Percentiles rank a stretch among this genome's conserved stretches.
These are phyloP conservation scores for Beauveria scarabaeidicola DNA, from an alignment of 2,329 filamentous ascomycete genomes.

Conservation along the genomic window DNA sequence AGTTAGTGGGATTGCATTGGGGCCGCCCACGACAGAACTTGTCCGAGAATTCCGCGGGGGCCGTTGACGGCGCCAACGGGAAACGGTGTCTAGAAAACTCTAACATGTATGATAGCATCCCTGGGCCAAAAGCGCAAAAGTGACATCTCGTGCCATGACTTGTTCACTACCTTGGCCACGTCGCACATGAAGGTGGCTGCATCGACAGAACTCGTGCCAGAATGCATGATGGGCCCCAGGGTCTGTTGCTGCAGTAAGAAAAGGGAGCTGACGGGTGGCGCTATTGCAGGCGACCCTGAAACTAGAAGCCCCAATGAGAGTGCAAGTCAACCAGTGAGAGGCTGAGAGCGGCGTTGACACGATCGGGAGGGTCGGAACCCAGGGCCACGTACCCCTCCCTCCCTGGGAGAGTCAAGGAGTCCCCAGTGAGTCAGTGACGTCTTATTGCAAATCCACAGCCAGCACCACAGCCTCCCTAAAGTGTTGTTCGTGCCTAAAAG, in stretches of 20 bases:
- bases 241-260: slow-evolving; percentile 1
- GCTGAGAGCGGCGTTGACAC: not conserved
- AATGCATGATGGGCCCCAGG: not conserved
- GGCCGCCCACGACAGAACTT: not conserved
- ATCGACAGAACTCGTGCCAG: not conserved
- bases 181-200: not conserved
- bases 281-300: slow-evolving; percentile 5
- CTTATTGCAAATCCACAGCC: no score
- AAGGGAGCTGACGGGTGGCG: not conserved
- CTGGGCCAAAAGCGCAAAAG: not conserved
- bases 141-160: not conserved
- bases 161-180: not conserved
- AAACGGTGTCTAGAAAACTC: not conserved
- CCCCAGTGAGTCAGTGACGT: no score
- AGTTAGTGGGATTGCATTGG: not conserved
- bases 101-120: not conserved
- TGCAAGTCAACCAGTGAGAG: not conserved
- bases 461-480: not conserved
- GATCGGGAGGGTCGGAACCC: slow-evolving; percentile 1
- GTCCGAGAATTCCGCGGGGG: not conserved
- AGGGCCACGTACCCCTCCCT: slow-evolving; percentile 4
- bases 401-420: no score
- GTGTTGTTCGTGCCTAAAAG: not conserved
- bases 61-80: not conserved
- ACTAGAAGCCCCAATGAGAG: not conserved